A percentile compares a stretch with the other conserved stretches of the same genome.
phyloP scores from a whole-genome alignment of 2,329 filamentous ascomycete species.

The Clonostachys sp. region DNA sequence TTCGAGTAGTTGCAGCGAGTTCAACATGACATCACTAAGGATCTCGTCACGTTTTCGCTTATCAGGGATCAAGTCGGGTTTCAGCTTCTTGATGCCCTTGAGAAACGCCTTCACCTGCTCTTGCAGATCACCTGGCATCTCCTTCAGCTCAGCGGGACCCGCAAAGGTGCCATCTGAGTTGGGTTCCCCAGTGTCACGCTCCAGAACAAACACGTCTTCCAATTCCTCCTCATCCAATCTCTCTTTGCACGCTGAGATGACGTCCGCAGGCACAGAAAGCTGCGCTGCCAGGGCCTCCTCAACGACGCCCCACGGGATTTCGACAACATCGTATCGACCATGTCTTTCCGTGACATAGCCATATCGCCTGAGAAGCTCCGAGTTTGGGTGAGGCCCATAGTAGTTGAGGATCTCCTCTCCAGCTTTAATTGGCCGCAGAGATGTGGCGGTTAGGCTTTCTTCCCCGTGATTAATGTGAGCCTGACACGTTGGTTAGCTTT shows the following conservation, averaged over 20 bases:
- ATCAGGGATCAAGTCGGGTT: slow-evolving; percentile 34
- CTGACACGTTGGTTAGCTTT: slow-evolving; percentile 17
- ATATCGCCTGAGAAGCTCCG: slow-evolving; percentile 78
- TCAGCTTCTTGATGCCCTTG: slow-evolving; percentile 41
- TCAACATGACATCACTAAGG: slow-evolving; percentile 30
- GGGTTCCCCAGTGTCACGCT: slow-evolving; percentile 47
- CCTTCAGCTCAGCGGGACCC: slow-evolving; percentile 26
- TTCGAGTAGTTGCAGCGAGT: slow-evolving; percentile 28
- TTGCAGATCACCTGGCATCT: slow-evolving; percentile 44
- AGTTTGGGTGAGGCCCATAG: slow-evolving; percentile 79
- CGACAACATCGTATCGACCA: slow-evolving; percentile 74
- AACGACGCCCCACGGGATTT: slow-evolving; percentile 63
- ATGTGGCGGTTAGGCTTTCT: slow-evolving; percentile 62
- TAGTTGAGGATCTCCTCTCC: slow-evolving; percentile 84
- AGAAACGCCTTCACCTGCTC: slow-evolving; percentile 46
- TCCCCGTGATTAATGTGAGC: slow-evolving; percentile 50
- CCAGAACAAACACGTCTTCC: slow-evolving; percentile 71
- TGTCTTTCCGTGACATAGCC: slow-evolving; percentile 83
- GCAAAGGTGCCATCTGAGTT: slow-evolving; percentile 40
- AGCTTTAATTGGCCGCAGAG: slow-evolving; percentile 61
- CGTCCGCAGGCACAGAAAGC: slow-evolving; percentile 26
- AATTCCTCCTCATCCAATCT: slow-evolving; percentile 46
- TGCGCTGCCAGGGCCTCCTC: slow-evolving; percentile 33
- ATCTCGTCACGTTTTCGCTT: slow-evolving; percentile 45
- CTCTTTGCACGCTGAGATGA: slow-evolving; percentile 28